These are phyloP conservation scores for Saccharomyces paradoxus DNA, from an alignment of 805 yeast genomes.

Conservation along the genomic window DNA sequence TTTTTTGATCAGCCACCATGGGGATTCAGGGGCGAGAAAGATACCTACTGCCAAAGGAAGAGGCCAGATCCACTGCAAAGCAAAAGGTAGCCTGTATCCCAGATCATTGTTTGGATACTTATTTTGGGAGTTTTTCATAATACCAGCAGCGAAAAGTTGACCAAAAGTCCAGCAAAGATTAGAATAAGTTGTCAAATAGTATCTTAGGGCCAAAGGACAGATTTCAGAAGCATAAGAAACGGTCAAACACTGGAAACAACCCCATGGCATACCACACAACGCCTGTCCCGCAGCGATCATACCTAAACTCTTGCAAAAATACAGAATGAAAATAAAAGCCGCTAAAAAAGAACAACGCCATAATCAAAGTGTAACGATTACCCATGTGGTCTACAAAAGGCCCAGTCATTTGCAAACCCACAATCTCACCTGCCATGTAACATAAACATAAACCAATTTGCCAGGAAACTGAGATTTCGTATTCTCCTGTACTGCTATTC, in stretches of 20 bases:
- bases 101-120: too few species aligned
- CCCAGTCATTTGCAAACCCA: conserved; percentile 43
- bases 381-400: conserved; percentile 39
- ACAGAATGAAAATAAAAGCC: conserved; percentile 39
- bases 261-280: too few species aligned
- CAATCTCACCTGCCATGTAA: conserved; percentile 34
- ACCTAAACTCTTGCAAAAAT: conserved; percentile 37
- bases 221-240: conserved; percentile 53
- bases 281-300: conserved; percentile 37
- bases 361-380: conserved; percentile 34
- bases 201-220: conserved; percentile 44
- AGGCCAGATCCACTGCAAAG: too few species aligned
- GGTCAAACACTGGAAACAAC: conserved; percentile 44
- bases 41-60: too few species aligned
- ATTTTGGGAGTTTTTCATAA: too few species aligned
- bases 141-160: too few species aligned
- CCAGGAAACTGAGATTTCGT: conserved; percentile 35
- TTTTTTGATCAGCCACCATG: too few species aligned
- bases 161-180: conserved; percentile 46
- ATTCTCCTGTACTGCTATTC: conserved; percentile 17
- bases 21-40: too few species aligned
- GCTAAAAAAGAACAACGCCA: conserved; percentile 26
- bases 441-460: conserved; percentile 31
- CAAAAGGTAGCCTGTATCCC: too few species aligned
- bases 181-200: conserved; percentile 41